Evolutionary conservation across 495 filamentous ascomycete genomes (phyloP), one percentile per base, ranked within the genome.

Genomic region (Penicillium goetzii): DNA sequence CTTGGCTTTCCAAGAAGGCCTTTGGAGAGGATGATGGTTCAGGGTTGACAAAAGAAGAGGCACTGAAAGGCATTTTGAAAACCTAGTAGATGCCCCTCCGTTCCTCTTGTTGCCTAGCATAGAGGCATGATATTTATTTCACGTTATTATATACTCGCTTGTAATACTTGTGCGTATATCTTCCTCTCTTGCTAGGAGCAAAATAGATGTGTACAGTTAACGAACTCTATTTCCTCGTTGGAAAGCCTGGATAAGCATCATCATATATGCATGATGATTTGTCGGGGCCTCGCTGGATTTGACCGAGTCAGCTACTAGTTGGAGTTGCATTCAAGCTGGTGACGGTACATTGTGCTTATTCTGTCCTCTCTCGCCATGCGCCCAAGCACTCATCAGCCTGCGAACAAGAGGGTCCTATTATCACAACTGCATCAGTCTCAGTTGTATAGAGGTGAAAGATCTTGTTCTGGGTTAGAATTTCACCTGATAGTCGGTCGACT

Each of bases 1-100:
- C 49, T 34, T 62, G 64, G 64, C 15, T 62, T 2, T 34, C 55
- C 11, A 59, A 50, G n/a, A 53, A 59, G 23, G 64, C 50, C 4
- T 62, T 62, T 21, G 64, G 64, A 4, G 54, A 59, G 15, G 6
- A 38, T 28, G 49, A 55, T 23, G 52, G 33, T 15, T 33, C 47
- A 21, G 50, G 25, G 3, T 25, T 25, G 11, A 32, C 23, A 4
- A 58, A 58, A 28, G 30, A 41, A 36, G 33, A 47, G 19, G n/a
- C 19, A 26, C 51, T 43, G 25, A 33, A 59, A 28, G 56, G 61
- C 2, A 49, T 34, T 26, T 51, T 51, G 23, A 30, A 28, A 21
- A 28, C 47, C 47, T 51, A 30, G 14, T n/a, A 14, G 30, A 23
- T 12, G 17, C n/a, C 28, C 6, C 1, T 28, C 17, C 15, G n/a